Conservation (phyloP, 257 asterid genomes). For the Avicennia marina region DNA sequence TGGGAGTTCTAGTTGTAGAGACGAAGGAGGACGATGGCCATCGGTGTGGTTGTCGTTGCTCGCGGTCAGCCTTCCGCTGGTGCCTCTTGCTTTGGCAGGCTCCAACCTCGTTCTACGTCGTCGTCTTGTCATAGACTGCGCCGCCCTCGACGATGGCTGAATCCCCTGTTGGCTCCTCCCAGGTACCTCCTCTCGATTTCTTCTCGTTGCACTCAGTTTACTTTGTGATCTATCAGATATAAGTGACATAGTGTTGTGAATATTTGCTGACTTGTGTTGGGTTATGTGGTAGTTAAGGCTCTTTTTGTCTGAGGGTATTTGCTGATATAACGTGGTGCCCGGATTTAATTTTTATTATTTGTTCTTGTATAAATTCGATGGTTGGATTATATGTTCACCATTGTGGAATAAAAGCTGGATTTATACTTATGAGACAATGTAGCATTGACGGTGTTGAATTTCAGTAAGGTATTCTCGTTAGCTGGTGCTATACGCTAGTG, state of each 20-base stretch:
- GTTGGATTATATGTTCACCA: neutral
- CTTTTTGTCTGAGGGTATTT: no score
- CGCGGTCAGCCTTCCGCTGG: conserved; percentile 31
- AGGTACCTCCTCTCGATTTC: conserved; percentile 30
- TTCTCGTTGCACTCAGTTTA: neutral
- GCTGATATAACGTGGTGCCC: neutral
- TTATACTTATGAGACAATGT: neutral
- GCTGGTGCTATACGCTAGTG: neutral
- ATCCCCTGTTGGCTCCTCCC: conserved; percentile 25
- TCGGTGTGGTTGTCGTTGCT: conserved; percentile 43
- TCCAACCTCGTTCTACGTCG: conserved; percentile 28
- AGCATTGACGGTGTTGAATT: neutral
- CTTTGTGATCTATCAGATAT: neutral
- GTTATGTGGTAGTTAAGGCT: no score
- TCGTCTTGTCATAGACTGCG: conserved; percentile 38
- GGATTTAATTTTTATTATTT: no score
- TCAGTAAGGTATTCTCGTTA: neutral
- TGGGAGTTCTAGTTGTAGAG: conserved; percentile 11
- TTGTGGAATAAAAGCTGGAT: neutral
- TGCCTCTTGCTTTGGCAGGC: conserved; percentile 21
- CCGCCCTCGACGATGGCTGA: conserved; percentile 59
- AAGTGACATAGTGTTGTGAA: neutral
- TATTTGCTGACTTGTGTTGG: no score
- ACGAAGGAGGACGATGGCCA: conserved; percentile 24
- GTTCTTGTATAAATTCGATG: no score